These are phyloP conservation scores for Plasmodium falciparum DNA, from an alignment of 169 alveolate species.

Conservation along the genomic window DNA sequence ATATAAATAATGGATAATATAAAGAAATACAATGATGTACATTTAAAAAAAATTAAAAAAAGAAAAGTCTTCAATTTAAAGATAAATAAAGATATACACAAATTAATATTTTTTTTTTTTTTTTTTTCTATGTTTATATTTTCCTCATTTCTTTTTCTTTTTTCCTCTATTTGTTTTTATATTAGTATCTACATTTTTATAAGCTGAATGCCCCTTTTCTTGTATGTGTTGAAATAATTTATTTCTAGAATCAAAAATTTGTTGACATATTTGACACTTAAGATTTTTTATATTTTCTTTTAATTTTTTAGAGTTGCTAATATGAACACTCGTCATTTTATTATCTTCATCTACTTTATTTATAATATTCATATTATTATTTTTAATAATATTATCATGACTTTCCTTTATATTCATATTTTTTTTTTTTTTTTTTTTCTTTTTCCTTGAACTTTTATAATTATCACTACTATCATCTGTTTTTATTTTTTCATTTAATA, in stretches of 20 bases:
- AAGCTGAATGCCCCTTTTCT: constrained; percentile 77
- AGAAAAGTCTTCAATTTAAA: too few species aligned
- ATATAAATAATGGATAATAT: too few species aligned
- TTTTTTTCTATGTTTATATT: neutral
- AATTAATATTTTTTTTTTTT: neutral
- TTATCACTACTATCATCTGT: constrained; percentile 18
- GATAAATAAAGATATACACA: neutral
- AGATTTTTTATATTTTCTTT: constrained; percentile 32
- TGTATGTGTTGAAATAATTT: constrained; percentile 79
- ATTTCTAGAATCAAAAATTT: constrained; percentile 77
- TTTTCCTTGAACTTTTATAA: constrained; percentile 13
- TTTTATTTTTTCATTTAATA: neutral
- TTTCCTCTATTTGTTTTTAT: constrained; percentile 14
- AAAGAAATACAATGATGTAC: too few species aligned
- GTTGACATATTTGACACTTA: constrained; percentile 33
- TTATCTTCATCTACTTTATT: constrained; percentile 8
- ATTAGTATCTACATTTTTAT: constrained; percentile 12
- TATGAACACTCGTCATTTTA: neutral
- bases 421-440: constrained; percentile 26
- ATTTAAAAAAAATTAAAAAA: too few species aligned
- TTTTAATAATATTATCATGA: neutral
- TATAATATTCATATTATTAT: neutral
- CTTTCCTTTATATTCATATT: neutral
- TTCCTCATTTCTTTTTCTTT: neutral
- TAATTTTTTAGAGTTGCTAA: constrained; percentile 5